Evolutionary conservation across 2,329 filamentous ascomycete genomes (phyloP).

Genomic region (Metarhizium brunneum): DNA sequence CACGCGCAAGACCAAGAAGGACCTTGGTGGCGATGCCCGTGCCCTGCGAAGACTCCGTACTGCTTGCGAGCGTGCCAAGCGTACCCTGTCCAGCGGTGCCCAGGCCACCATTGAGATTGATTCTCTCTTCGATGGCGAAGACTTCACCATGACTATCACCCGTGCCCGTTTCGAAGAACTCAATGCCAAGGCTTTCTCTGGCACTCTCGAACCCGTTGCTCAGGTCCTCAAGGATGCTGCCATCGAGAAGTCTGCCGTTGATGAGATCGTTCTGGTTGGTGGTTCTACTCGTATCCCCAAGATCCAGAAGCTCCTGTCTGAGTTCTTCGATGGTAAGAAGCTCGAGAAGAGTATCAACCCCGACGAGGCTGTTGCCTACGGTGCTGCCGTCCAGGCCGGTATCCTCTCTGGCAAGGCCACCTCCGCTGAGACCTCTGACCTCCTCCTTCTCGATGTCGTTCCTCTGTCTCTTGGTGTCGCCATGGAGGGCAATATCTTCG

Average conservation of each 20-base stretch:
- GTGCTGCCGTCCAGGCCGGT: conserved; percentile 96
- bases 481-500: conserved; percentile 98
- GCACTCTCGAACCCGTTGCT: conserved; percentile 89
- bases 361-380: conserved; percentile 97
- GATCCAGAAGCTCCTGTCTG: conserved; percentile 97
- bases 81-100: conserved; percentile 92
- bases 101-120: conserved; percentile 98
- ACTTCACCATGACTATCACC: conserved; percentile 95
- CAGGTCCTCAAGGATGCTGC: conserved; percentile 91
- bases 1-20: conserved; percentile 63
- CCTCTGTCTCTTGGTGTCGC: conserved; percentile 96
- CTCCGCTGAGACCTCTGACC: conserved; percentile 86
- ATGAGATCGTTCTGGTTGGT: conserved; percentile 98
- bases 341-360: conserved; percentile 99
- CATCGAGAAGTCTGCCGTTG: conserved; percentile 83
- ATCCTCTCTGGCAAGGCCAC: conserved; percentile 98
- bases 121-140: conserved; percentile 94
- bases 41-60: conserved; percentile 93
- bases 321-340: conserved; percentile 99
- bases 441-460: conserved; percentile 91
- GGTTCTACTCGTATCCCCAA: conserved; percentile 97
- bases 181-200: conserved; percentile 89
- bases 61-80: conserved; percentile 99
- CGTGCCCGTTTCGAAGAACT: conserved; percentile 98
- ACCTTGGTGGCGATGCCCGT: conserved; percentile 75